Base-by-base conservation (phyloP, 208 protist species). In the Leishmania aethiopica region DNA sequence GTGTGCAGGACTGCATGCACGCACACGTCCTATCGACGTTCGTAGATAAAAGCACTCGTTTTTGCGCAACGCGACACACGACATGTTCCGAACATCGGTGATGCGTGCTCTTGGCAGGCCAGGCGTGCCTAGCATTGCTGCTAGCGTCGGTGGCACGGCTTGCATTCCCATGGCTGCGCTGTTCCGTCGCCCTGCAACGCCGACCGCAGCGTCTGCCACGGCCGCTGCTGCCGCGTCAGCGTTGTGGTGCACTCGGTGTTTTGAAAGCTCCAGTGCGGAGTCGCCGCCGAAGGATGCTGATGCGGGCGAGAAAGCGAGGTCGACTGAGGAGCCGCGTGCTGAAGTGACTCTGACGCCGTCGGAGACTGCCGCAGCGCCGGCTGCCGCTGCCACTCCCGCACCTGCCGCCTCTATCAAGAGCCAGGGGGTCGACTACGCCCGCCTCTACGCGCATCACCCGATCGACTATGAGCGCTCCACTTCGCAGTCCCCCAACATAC, bases 391-490 rank as follows among this genome's bases (percentile, higher is more conserved):
- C 5, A 51, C 57, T 6, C 13, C 57, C 32, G 51, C 53, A 10
- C 17, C 80, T 22, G 62, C 55, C 8, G 7, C 17, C 37, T n/a
- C 64, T 32, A 28, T 72, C n/a, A 71, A 83, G 59, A 57, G 35
- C 32, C 32, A 45, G 13, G 75, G 32, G 53, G 42, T 78, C 37
- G 78, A 83, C 79, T 84, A 84, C 79, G 67, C 78, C 1, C n/a
- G 76, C 1, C 83, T 88, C n/a, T 91, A 91, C 77, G 79, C 80
- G 28, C 74, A 84, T 11, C 90, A 93, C 84, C 84, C 90, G 5
- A 76, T 82, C 60, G 81, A 88, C 73, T 93, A 93, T 81, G 90
- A 93, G 77, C 80, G 75, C 4, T 81, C 82, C 25, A 82, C 66
- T 47, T 81, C 74, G 79, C 67, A 85, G 70, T 70, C 77, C 13